Percentiles rank a stretch among this genome's conserved stretches.
phyloP scores from a whole-genome alignment of 768 basidiomycete species.

The Nevesoporus exiguus region DNA sequence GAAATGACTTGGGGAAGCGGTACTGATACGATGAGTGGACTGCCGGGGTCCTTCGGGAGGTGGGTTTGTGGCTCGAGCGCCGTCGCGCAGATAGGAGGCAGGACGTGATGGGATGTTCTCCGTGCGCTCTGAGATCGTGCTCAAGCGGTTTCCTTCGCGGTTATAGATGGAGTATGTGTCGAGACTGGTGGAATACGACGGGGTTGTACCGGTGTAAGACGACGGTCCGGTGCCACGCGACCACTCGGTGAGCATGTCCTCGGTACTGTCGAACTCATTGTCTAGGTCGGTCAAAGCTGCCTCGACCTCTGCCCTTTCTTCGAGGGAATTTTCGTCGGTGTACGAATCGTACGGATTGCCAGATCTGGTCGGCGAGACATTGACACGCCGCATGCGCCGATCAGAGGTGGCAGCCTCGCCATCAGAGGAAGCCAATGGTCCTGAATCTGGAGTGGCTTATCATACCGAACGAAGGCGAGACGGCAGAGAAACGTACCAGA shows the following conservation, averaged over 20 bases:
- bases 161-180: conserved; percentile 37
- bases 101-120: conserved; percentile 66
- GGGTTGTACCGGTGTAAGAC: conserved; percentile 32
- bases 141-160: conserved; percentile 51
- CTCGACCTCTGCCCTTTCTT: conserved; percentile 57
- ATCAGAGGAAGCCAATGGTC: conserved; percentile 46
- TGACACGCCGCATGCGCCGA: conserved; percentile 49
- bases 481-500: conserved; percentile 42
- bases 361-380: conserved; percentile 50
- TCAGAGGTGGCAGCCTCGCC: conserved; percentile 44
- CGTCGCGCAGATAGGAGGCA: conserved; percentile 38
- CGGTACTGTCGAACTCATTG: conserved; percentile 60
- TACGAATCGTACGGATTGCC: conserved; percentile 47
- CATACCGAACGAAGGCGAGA: background rate
- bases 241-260: conserved; percentile 66
- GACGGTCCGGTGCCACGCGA: conserved; percentile 40
- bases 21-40: conserved; percentile 41
- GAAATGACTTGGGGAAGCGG: conserved; percentile 35
- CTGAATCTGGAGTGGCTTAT: conserved; percentile 34
- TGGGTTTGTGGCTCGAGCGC: conserved; percentile 34
- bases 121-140: conserved; percentile 75
- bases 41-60: conserved; percentile 46
- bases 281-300: conserved; percentile 64
- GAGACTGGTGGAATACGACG: conserved; percentile 36
- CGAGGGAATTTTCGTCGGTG: conserved; percentile 51